These are phyloP conservation scores for Plasmodium ovale DNA, from an alignment of 169 alveolate genomes.

Conservation along the genomic window DNA sequence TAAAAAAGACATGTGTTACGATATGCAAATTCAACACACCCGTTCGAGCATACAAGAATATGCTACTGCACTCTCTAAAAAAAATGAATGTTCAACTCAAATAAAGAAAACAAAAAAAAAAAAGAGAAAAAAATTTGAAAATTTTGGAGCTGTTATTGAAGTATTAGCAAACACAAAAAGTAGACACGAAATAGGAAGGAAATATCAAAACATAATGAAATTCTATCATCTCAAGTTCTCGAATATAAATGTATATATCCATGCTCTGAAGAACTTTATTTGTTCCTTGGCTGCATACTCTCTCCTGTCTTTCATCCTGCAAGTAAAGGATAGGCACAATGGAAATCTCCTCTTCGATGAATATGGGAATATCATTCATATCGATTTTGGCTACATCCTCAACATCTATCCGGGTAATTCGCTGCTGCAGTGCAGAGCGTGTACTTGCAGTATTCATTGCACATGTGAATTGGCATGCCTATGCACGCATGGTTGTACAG, in stretches of 20 bases:
- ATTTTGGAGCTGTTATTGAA: conserved; percentile 75
- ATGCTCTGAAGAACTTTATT: conserved; percentile 89
- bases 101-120: conserved; percentile 16
- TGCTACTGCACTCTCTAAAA: neutral
- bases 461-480: neutral
- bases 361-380: conserved; percentile 96
- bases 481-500: too few species aligned
- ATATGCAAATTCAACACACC: neutral
- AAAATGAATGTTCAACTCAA: neutral
- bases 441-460: too few species aligned
- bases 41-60: neutral
- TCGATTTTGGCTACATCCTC: conserved; percentile 96
- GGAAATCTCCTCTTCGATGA: conserved; percentile 95
- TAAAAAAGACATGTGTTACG: neutral
- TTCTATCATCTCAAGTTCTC: conserved; percentile 60
- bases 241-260: conserved; percentile 61
- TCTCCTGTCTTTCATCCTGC: conserved; percentile 93
- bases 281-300: conserved; percentile 98
- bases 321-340: conserved; percentile 95
- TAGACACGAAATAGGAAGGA: conserved; percentile 74
- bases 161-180: conserved; percentile 74
- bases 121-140: conserved; percentile 70
- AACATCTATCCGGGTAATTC: conserved; percentile 96
- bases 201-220: conserved; percentile 47
- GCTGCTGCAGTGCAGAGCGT: too few species aligned